Percentiles rank a stretch among this genome's conserved stretches.
phyloP scores from a whole-genome alignment of 2,329 filamentous ascomycete species.

The Colletotrichum aenigma region DNA sequence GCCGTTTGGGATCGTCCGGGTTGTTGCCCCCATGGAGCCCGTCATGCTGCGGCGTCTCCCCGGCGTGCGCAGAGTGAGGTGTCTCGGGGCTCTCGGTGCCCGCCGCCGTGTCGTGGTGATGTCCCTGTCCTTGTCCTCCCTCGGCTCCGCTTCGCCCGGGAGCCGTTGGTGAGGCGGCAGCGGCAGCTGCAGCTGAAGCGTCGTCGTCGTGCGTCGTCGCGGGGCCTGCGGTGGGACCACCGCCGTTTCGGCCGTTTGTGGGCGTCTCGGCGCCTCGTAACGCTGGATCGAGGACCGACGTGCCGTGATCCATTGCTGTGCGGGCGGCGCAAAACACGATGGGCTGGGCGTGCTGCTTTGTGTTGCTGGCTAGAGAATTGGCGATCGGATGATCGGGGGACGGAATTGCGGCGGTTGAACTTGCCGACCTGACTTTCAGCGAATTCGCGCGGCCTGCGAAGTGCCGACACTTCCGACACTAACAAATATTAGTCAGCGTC shows the following conservation, averaged over 20 bases:
- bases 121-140: not conserved
- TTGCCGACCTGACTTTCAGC: conserved; percentile 10
- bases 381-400: conserved; percentile 16
- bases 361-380: not conserved
- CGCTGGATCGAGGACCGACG: conserved; percentile 17
- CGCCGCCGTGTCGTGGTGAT: not conserved
- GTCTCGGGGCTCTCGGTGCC: conserved; percentile 5
- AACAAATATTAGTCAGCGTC: conserved; percentile 7
- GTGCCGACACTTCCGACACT: conserved; percentile 17
- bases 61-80: conserved; percentile 6
- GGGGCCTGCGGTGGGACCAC: not conserved
- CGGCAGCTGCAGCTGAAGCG: not conserved
- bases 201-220: not conserved
- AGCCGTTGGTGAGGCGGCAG: not conserved
- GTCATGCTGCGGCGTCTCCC: conserved; percentile 10
- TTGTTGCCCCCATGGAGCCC: conserved; percentile 12
- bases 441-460: not conserved
- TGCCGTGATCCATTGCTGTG: conserved; percentile 11
- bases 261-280: conserved; percentile 1
- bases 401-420: conserved; percentile 12
- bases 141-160: not conserved
- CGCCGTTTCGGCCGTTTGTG: not conserved
- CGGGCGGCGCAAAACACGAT: not conserved
- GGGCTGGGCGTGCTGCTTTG: not conserved
- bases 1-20: conserved; percentile 63